phyloP scores from a whole-genome alignment of 2,329 filamentous ascomycete genomes.

The Apiospora koreana region DNA sequence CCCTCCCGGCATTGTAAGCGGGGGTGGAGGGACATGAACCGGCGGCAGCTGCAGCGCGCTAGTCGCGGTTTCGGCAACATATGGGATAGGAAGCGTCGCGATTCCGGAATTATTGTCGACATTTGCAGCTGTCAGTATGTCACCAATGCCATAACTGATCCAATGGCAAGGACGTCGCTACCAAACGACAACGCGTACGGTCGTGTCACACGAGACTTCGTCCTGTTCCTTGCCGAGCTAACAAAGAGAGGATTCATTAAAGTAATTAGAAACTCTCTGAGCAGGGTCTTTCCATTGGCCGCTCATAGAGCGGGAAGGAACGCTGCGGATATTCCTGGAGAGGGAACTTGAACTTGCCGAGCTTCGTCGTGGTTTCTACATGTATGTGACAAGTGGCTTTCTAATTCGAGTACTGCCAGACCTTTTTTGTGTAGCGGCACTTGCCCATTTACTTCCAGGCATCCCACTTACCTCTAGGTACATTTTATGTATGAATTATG shows the following conservation, averaged over 20 bases:
- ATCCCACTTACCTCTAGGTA: no score
- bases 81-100: constrained; percentile 43
- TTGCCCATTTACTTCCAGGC: no score
- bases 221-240: neutral
- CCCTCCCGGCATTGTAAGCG: constrained; percentile 42
- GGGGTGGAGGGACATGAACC: constrained; percentile 29
- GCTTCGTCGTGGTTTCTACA: no score
- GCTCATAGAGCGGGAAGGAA: neutral
- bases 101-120: constrained; percentile 40
- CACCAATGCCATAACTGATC: constrained; percentile 4
- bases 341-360: neutral
- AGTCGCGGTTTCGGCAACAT: constrained; percentile 40
- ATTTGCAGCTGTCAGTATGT: constrained; percentile 14
- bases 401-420: no score
- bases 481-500: no score
- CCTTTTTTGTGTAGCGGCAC: no score
- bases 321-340: neutral
- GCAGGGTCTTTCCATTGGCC: neutral
- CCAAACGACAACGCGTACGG: neutral
- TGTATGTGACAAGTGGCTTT: no score
- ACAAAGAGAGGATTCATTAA: neutral
- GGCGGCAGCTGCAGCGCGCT: constrained; percentile 34
- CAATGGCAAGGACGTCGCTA: neutral
- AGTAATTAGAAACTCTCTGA: neutral
- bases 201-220: neutral